phyloP scores from a whole-genome alignment of 306 rosid genomes.

The Dalbergia cultrata region DNA sequence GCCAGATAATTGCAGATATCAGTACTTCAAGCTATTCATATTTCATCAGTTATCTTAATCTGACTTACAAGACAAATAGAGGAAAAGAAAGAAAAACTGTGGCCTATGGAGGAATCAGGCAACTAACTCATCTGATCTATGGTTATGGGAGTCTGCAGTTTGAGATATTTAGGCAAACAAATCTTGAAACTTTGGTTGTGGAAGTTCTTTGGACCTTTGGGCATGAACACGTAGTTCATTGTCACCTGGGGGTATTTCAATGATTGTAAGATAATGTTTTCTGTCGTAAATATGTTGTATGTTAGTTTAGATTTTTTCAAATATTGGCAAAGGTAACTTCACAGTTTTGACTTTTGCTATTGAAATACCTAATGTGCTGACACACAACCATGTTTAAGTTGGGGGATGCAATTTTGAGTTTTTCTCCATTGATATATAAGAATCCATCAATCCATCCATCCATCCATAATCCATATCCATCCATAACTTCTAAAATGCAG shows the following conservation, averaged over 20 bases:
- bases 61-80: no score
- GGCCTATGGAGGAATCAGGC: background rate
- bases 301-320: no score
- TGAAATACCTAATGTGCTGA: background rate
- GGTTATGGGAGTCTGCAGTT: background rate
- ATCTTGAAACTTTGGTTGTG: background rate
- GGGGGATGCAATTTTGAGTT: no score
- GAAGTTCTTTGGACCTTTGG: conserved; percentile 7
- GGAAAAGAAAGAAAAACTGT: no score
- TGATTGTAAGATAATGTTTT: background rate
- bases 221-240: background rate
- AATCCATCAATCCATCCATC: no score
- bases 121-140: background rate
- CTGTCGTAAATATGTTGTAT: conserved; percentile 8
- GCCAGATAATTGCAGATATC: background rate
- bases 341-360: background rate
- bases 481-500: no score
- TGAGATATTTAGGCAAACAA: background rate
- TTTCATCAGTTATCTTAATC: background rate
- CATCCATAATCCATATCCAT: no score
- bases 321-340: background rate
- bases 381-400: background rate
- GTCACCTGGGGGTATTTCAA: conserved; percentile 2
- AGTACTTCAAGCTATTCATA: background rate
- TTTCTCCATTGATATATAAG: no score